Evolutionary conservation across 1,284 basidiomycete species (phyloP).

Genomic region (Trichosporon sp.): DNA sequence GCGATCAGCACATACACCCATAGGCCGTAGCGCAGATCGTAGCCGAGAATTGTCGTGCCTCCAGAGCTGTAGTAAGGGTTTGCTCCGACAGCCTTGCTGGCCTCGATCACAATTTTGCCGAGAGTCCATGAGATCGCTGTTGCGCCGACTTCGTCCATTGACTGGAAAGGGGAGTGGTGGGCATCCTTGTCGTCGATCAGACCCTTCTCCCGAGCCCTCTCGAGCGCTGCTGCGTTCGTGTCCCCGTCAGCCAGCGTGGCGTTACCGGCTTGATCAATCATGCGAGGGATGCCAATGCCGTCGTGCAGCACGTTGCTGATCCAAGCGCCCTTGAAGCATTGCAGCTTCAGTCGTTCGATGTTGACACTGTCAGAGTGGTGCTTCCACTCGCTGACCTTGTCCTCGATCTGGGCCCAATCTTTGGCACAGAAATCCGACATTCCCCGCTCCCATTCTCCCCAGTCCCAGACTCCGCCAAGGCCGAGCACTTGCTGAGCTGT

Average conservation of each 20-base stretch:
- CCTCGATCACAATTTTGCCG: conserved; percentile 96
- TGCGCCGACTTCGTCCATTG: conserved; percentile 81
- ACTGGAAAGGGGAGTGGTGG: conserved; percentile 72
- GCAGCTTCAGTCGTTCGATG: conserved; percentile 71
- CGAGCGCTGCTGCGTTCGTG: conserved; percentile 58
- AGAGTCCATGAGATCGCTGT: conserved; percentile 96
- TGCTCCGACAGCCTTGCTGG: conserved; percentile 60
- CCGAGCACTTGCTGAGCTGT: conserved; percentile 84
- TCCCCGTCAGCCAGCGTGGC: conserved; percentile 50
- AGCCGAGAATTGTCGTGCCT: neutral
- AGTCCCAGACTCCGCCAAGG: conserved; percentile 90
- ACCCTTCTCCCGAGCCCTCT: conserved; percentile 72
- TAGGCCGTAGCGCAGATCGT: conserved; percentile 7
- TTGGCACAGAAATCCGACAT: conserved; percentile 78
- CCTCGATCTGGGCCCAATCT: conserved; percentile 70
- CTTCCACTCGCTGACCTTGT: conserved; percentile 58
- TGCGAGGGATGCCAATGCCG: conserved; percentile 88
- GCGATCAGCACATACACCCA: conserved; percentile 36
- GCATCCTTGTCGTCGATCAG: conserved; percentile 47
- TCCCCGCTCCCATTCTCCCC: conserved; percentile 88
- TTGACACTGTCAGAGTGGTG: conserved; percentile 10
- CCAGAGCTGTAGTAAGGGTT: neutral
- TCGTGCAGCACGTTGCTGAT: conserved; percentile 93
- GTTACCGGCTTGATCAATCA: conserved; percentile 73
- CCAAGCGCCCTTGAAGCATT: conserved; percentile 99